phyloP scores from a whole-genome alignment of 1,139 yeast genomes.

The Debaryomycetaceae sp. region DNA sequence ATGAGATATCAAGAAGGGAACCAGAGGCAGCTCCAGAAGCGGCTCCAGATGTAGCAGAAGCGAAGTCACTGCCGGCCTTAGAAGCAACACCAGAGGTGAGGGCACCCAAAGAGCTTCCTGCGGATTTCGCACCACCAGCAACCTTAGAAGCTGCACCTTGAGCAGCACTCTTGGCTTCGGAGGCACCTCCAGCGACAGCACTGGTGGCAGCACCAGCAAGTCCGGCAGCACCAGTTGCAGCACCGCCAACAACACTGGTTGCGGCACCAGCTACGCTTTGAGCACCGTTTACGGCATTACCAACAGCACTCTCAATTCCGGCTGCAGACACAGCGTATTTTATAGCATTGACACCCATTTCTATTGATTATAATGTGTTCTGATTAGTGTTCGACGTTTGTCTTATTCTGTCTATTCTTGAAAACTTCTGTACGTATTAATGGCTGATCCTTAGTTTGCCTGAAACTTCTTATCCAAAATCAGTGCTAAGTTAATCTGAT shows the following conservation, averaged over 20 bases:
- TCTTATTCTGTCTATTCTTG: background rate
- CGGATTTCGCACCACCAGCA: conserved; percentile 15
- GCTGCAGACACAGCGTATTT: conserved; percentile 17
- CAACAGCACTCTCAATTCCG: conserved; percentile 6
- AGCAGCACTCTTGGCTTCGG: conserved; percentile 13
- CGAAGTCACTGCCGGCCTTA: conserved; percentile 2
- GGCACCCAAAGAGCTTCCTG: conserved; percentile 12
- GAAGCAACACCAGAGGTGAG: conserved; percentile 11
- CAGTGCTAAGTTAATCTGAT: background rate
- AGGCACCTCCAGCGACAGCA: conserved; percentile 13
- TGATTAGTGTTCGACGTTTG: conserved; percentile 1
- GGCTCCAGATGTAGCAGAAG: conserved; percentile 4
- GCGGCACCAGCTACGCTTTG: conserved; percentile 8
- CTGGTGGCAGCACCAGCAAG: conserved; percentile 13
- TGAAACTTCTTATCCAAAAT: background rate
- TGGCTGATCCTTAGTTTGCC: background rate
- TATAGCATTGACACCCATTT: conserved; percentile 20
- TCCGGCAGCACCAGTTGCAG: conserved; percentile 9
- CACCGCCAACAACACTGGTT: conserved; percentile 6
- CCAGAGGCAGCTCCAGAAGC: conserved; percentile 8
- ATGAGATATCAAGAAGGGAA: conserved; percentile 12
- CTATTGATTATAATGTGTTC: conserved; percentile 3
- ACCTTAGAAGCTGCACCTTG: conserved; percentile 22
- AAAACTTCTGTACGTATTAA: background rate
- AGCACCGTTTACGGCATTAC: conserved; percentile 1